Conservation (phyloP, 805 yeast species). For the Starmerella scarabaei region DNA sequence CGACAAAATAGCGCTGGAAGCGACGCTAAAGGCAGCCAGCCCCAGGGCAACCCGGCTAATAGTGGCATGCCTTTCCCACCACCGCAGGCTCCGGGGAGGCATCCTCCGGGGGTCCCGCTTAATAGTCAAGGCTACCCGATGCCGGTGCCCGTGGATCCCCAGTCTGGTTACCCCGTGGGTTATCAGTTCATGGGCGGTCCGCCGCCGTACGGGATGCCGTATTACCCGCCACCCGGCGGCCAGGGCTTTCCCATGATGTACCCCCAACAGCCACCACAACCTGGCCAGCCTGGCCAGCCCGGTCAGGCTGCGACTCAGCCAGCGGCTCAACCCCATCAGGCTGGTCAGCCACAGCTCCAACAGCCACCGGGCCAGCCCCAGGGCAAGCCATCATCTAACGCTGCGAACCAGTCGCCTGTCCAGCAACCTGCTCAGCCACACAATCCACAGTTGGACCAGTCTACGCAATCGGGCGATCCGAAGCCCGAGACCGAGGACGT, state of each 20-base stretch:
- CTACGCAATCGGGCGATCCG: too few relatives aligned
- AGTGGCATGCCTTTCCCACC: background rate
- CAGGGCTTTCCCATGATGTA: slow-evolving; percentile 9
- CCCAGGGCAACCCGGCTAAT: background rate
- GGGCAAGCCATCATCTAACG: too few relatives aligned
- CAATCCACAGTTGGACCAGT: too few relatives aligned
- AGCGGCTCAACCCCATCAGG: too few relatives aligned
- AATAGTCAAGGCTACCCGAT: background rate
- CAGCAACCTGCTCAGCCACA: too few relatives aligned
- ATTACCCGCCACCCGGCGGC: slow-evolving; percentile 9
- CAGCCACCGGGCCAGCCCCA: too few relatives aligned
- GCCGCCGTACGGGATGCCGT: slow-evolving; percentile 15
- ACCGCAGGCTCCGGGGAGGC: background rate
- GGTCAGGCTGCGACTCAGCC: too few relatives aligned
- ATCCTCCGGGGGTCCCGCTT: background rate
- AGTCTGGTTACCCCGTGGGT: background rate
- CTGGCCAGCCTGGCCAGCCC: too few relatives aligned
- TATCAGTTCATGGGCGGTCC: background rate
- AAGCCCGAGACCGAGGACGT: too few relatives aligned
- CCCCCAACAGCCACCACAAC: slow-evolving; percentile 1
- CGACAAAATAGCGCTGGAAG: too few relatives aligned
- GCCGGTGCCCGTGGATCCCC: background rate
- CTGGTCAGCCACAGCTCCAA: too few relatives aligned
- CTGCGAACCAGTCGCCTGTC: too few relatives aligned
- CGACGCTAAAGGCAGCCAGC: background rate